These are phyloP conservation scores for Scheffersomyces segobiensis DNA, from an alignment of 1,139 yeast species.

Conservation along the genomic window DNA sequence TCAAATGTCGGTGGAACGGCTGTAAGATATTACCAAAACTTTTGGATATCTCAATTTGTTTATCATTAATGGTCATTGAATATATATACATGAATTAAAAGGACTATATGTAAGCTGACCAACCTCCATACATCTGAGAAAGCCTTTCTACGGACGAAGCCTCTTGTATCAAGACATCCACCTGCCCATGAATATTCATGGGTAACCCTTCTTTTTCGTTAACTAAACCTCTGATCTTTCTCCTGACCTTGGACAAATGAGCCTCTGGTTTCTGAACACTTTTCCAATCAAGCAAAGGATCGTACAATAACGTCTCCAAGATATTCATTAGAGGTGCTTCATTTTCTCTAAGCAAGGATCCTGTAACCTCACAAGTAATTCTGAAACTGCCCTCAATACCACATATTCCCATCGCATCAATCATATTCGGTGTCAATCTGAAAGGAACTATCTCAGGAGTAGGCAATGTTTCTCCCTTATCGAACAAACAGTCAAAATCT, in stretches of 20 bases:
- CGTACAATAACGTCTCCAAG: constrained; percentile 88
- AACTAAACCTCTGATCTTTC: constrained; percentile 79
- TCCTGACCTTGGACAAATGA: constrained; percentile 73
- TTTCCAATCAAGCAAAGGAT: constrained; percentile 80
- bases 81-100: not conserved
- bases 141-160: constrained; percentile 74
- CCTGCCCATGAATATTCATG: constrained; percentile 90
- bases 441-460: constrained; percentile 95
- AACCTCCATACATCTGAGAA: constrained; percentile 89
- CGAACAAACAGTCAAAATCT: constrained; percentile 95
- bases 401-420: constrained; percentile 87
- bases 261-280: constrained; percentile 53
- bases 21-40: not conserved
- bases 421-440: constrained; percentile 82
- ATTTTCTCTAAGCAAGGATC: constrained; percentile 68
- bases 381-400: constrained; percentile 92
- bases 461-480: constrained; percentile 69
- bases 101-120: constrained; percentile 66
- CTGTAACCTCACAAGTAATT: constrained; percentile 82
- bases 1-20: not conserved
- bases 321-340: constrained; percentile 91
- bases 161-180: constrained; percentile 82
- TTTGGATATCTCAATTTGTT: not conserved
- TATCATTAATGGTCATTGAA: not conserved
- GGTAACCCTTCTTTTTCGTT: constrained; percentile 82